phyloP scores from a whole-genome alignment of 2,329 filamentous ascomycete genomes.

The Diaporthe humulicola region DNA sequence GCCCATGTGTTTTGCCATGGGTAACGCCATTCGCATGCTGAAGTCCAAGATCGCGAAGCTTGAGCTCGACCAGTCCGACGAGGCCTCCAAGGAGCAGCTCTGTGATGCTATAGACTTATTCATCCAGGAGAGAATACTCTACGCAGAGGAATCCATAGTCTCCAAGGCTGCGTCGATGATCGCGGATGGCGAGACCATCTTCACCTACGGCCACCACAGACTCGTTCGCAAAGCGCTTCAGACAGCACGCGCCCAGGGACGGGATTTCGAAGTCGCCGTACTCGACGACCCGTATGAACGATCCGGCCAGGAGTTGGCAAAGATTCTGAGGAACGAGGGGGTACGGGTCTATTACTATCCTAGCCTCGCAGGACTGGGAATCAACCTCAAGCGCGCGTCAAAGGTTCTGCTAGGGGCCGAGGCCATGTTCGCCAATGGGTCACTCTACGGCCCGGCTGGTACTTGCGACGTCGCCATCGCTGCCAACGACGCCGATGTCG shows the following conservation, averaged over 20 bases:
- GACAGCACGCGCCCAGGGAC: slow-evolving; percentile 77
- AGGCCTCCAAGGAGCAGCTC: slow-evolving; percentile 83
- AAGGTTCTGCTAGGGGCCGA: slow-evolving; percentile 89
- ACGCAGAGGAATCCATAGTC: slow-evolving; percentile 89
- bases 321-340: slow-evolving; percentile 75
- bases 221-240: slow-evolving; percentile 88
- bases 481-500: slow-evolving; percentile 80
- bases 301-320: slow-evolving; percentile 72
- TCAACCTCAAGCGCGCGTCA: slow-evolving; percentile 75
- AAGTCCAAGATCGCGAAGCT: slow-evolving; percentile 94
- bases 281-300: slow-evolving; percentile 77
- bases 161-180: slow-evolving; percentile 82
- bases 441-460: slow-evolving; percentile 88
- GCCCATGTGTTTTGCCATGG: slow-evolving; percentile 97
- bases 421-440: slow-evolving; percentile 95
- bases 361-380: slow-evolving; percentile 79
- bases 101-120: slow-evolving; percentile 88
- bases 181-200: slow-evolving; percentile 81
- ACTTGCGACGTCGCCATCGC: slow-evolving; percentile 89
- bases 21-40: slow-evolving; percentile 94
- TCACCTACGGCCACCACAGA: slow-evolving; percentile 89
- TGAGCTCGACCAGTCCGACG: slow-evolving; percentile 86
- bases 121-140: slow-evolving; percentile 88
- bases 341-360: slow-evolving; percentile 86
- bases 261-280: slow-evolving; percentile 85